phyloP scores from a whole-genome alignment of 139 green algal species.

The Tetratostichococcus sp. region DNA sequence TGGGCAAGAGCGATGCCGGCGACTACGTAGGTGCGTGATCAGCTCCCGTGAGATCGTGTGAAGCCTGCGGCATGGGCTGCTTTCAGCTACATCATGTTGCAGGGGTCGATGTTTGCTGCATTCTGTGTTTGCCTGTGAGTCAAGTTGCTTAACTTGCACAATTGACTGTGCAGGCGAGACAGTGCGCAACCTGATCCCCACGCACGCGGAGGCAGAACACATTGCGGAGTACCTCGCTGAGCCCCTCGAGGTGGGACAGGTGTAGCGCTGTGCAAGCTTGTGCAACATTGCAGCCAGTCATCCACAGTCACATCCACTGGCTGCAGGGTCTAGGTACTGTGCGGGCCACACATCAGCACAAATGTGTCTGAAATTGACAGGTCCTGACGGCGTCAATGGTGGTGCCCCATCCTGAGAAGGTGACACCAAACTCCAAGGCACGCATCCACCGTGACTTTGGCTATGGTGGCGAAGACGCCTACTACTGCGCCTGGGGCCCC shows the following conservation, averaged over 20 bases:
- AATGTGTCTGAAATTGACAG: no score
- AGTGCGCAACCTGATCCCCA: constrained; percentile 61
- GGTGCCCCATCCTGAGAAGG: constrained; percentile 91
- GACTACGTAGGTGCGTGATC: constrained; percentile 38
- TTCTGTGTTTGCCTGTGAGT: neutral
- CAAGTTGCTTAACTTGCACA: neutral
- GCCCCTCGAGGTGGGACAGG: neutral
- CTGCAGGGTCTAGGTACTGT: no score
- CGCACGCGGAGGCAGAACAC: neutral
- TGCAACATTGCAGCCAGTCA: neutral
- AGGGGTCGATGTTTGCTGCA: no score
- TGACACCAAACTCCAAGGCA: constrained; percentile 55
- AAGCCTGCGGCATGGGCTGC: no score
- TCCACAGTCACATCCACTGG: neutral
- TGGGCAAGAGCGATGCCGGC: constrained; percentile 69
- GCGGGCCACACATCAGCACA: no score
- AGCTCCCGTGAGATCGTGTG: no score
- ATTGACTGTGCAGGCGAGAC: constrained; percentile 35
- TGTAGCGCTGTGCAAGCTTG: neutral
- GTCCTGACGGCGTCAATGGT: constrained; percentile 49
- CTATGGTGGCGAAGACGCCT: constrained; percentile 83
- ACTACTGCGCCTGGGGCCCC: constrained; percentile 58
- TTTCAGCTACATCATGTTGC: no score
- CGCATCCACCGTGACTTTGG: constrained; percentile 66
- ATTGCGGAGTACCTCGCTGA: neutral